Conservation (phyloP, 2,329 filamentous ascomycete genomes). For the Apiospora aurea region DNA sequence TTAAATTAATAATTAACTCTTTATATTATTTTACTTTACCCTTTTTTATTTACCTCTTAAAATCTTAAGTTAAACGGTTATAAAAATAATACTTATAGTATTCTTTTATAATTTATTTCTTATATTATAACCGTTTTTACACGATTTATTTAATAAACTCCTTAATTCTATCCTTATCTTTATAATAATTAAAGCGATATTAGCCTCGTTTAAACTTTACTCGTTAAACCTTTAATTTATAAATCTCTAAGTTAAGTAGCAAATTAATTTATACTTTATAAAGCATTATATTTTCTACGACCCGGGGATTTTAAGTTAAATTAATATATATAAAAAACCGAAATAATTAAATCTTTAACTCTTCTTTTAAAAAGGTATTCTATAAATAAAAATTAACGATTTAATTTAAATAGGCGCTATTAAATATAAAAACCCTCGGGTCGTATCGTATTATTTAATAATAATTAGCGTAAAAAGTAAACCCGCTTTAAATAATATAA, state of each 20-base stretch:
- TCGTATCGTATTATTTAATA: conserved; percentile 41
- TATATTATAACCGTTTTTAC: conserved; percentile 31
- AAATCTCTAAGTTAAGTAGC: conserved; percentile 37
- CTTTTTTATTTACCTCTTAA: conserved; percentile 34
- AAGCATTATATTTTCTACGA: conserved; percentile 39
- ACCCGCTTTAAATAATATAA: too few relatives aligned
- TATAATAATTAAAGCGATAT: conserved; percentile 33
- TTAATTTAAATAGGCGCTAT: conserved; percentile 39
- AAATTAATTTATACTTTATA: conserved; percentile 38
- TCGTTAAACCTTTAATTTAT: conserved; percentile 32
- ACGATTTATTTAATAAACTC: conserved; percentile 34
- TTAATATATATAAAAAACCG: conserved; percentile 35
- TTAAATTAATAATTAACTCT: conserved; percentile 27
- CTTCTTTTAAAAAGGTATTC: conserved; percentile 38
- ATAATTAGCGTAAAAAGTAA: too few relatives aligned
- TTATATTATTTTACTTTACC: conserved; percentile 33
- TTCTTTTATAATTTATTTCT: conserved; percentile 31
- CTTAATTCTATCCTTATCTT: conserved; percentile 36
- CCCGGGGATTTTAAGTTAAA: conserved; percentile 37
- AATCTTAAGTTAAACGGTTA: conserved; percentile 36
- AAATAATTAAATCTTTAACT: conserved; percentile 33
- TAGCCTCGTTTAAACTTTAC: conserved; percentile 35
- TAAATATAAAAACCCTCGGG: conserved; percentile 38
- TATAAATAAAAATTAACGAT: conserved; percentile 39
- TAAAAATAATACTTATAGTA: conserved; percentile 41